Evolutionary conservation across 495 filamentous ascomycete species (phyloP).

Genomic region (Hyaloscypha bicolor): DNA sequence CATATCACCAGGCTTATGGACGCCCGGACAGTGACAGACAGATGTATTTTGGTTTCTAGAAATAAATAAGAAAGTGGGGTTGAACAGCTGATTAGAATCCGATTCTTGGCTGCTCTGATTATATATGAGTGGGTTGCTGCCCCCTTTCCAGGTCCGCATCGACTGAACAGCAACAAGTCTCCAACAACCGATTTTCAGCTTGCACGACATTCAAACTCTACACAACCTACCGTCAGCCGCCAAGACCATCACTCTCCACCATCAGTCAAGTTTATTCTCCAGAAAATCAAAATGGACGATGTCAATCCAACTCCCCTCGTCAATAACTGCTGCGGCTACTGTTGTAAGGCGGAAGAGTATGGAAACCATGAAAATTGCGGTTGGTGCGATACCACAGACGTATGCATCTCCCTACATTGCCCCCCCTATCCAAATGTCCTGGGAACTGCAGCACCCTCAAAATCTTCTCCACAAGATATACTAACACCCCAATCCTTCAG

Average conservation of each 20-base stretch:
- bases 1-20: constrained; percentile 4
- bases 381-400: constrained; percentile 28
- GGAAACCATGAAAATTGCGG: constrained; percentile 28
- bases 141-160: background rate
- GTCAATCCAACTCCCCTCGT: constrained; percentile 26
- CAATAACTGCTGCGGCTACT: constrained; percentile 33
- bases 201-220: constrained; percentile 1
- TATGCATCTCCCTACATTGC: background rate
- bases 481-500: background rate
- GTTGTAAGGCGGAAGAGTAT: constrained; percentile 31
- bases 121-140: constrained; percentile 5
- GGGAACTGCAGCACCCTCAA: background rate
- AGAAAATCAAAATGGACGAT: constrained; percentile 19
- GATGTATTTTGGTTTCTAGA: constrained; percentile 6
- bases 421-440: background rate
- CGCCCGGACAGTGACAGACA: background rate
- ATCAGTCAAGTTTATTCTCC: background rate
- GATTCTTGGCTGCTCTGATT: background rate
- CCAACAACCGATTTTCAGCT: background rate
- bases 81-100: constrained; percentile 6
- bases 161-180: background rate
- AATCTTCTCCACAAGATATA: background rate
- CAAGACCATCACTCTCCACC: background rate
- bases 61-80: constrained; percentile 19
- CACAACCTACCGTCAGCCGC: background rate